Evolutionary conservation across 2,329 filamentous ascomycete species (phyloP).

Genomic region (Colletotrichum sp.): DNA sequence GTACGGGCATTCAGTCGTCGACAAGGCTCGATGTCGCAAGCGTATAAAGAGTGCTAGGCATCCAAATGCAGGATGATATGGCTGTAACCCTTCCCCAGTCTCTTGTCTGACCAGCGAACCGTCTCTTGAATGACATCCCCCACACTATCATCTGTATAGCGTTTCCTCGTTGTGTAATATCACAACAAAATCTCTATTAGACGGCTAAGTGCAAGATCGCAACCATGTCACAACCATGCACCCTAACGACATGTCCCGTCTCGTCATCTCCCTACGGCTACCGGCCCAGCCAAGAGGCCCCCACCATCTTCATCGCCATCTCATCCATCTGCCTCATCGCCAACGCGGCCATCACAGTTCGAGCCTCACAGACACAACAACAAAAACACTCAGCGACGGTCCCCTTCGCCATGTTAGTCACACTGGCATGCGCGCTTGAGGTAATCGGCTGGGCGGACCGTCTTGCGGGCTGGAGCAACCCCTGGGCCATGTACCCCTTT

Average conservation of each 20-base stretch:
- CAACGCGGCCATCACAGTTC: constrained; percentile 21
- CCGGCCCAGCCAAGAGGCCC: constrained; percentile 19
- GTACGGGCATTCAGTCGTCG: not conserved
- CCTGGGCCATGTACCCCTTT: constrained; percentile 27
- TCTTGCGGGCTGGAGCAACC: constrained; percentile 23
- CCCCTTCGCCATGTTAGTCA: constrained; percentile 23
- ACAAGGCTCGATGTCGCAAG: not conserved
- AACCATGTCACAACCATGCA: constrained; percentile 17
- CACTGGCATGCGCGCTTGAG: constrained; percentile 27
- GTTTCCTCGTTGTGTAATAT: not conserved
- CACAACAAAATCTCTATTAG: not conserved
- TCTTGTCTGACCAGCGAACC: not conserved
- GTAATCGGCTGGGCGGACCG: constrained; percentile 26
- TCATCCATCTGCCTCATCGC: constrained; percentile 21
- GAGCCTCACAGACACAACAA: not conserved
- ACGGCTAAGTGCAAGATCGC: not conserved
- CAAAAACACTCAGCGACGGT: not conserved
- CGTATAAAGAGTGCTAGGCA: not conserved
- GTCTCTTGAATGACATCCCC: not conserved
- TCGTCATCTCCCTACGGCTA: constrained; percentile 27
- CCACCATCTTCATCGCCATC: constrained; percentile 24
- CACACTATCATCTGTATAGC: not conserved
- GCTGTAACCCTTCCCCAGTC: not conserved
- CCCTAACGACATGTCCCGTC: constrained; percentile 23
- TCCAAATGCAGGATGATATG: not conserved